A percentile compares a stretch with the other conserved stretches of the same genome.
phyloP scores from a whole-genome alignment of 2,329 filamentous ascomycete genomes.

The Alternaria incomplexa region DNA sequence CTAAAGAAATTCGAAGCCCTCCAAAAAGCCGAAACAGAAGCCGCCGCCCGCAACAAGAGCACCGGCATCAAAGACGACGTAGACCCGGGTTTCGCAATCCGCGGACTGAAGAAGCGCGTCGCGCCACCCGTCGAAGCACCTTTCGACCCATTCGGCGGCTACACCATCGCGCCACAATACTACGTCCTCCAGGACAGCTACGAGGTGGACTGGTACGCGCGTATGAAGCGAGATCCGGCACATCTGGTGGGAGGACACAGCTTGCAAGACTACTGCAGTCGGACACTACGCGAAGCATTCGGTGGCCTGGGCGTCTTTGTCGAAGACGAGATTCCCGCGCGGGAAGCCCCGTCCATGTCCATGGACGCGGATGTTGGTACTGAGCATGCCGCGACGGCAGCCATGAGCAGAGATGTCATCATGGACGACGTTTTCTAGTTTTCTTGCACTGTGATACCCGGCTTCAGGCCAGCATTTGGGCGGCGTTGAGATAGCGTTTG shows the following conservation, averaged over 20 bases:
- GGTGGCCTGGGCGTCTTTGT: slow-evolving; percentile 87
- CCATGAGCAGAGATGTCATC: slow-evolving; percentile 57
- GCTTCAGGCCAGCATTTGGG: slow-evolving; percentile 32
- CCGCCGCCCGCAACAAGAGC: slow-evolving; percentile 67
- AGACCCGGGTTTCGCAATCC: slow-evolving; percentile 65
- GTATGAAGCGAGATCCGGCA: slow-evolving; percentile 67
- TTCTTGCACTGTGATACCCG: slow-evolving; percentile 42
- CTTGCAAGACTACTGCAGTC: slow-evolving; percentile 78
- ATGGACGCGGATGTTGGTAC: slow-evolving; percentile 42
- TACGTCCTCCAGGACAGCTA: slow-evolving; percentile 74
- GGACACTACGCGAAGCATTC: slow-evolving; percentile 88
- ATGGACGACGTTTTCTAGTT: slow-evolving; percentile 53
- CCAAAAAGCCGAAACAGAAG: slow-evolving; percentile 63
- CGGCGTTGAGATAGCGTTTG: slow-evolving; percentile 25
- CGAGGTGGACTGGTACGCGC: slow-evolving; percentile 75
- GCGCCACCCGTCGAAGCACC: slow-evolving; percentile 71
- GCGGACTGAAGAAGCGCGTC: slow-evolving; percentile 74
- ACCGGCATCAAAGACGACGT: slow-evolving; percentile 33
- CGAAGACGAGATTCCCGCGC: slow-evolving; percentile 68
- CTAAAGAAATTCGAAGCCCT: slow-evolving; percentile 74
- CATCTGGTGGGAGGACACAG: slow-evolving; percentile 83
- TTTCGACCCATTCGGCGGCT: slow-evolving; percentile 87
- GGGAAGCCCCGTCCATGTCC: slow-evolving; percentile 46
- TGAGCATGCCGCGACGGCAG: slow-evolving; percentile 58
- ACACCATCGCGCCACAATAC: slow-evolving; percentile 68